phyloP scores from a whole-genome alignment of 495 filamentous ascomycete species.

The Neurospora cerealis region DNA sequence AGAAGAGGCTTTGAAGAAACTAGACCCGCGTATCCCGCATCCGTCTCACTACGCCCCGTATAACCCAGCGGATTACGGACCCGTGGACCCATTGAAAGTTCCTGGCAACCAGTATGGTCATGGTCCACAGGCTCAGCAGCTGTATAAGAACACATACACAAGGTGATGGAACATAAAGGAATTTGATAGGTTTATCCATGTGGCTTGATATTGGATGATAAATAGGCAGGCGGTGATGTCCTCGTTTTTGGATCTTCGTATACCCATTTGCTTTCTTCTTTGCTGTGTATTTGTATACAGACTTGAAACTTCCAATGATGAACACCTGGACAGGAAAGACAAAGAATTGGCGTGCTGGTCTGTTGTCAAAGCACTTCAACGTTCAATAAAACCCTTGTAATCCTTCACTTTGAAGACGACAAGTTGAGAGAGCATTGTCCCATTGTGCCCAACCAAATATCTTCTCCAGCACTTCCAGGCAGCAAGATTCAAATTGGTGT shows the following conservation, averaged over 20 bases:
- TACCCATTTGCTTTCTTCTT: background rate
- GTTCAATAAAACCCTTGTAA: background rate
- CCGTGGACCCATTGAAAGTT: conserved; percentile 4
- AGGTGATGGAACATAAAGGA: background rate
- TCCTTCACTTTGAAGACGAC: background rate
- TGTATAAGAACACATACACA: background rate
- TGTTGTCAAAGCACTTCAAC: background rate
- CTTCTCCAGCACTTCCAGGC: background rate
- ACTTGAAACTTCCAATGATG: background rate
- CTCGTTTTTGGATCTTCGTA: background rate
- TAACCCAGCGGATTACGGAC: conserved; percentile 36
- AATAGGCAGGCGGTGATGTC: background rate
- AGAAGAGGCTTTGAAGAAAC: conserved; percentile 14
- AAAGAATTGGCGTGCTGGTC: background rate
- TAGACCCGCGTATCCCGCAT: conserved; percentile 12
- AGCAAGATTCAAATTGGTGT: background rate
- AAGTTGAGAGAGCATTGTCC: background rate
- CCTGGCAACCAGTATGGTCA: background rate
- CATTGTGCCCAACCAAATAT: background rate
- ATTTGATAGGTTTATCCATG: background rate
- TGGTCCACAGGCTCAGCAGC: background rate
- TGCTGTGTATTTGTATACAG: background rate
- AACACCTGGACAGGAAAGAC: background rate
- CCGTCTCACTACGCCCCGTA: conserved; percentile 24
- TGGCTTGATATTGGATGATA: background rate